phyloP scores from a whole-genome alignment of 1,284 basidiomycete species.

The Malassezia furfur region DNA sequence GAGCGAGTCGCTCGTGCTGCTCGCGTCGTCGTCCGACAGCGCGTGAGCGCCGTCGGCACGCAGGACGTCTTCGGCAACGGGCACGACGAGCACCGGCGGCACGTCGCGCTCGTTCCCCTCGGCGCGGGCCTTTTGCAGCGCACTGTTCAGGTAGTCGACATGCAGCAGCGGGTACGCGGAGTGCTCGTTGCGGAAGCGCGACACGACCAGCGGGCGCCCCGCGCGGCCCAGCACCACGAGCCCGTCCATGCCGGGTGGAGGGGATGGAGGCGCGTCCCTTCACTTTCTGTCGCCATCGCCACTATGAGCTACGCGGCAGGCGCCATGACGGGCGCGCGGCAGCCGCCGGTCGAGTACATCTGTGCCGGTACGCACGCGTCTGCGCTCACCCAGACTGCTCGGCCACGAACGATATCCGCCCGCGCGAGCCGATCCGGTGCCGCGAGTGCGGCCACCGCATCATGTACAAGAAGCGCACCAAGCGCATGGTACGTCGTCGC shows the following conservation, averaged over 20 bases:
- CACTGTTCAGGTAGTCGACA: conserved; percentile 66
- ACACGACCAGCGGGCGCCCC: conserved; percentile 81
- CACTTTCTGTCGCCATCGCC: conserved; percentile 4
- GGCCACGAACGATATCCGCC: conserved; percentile 80
- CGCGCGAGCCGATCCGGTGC: conserved; percentile 90
- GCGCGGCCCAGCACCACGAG: conserved; percentile 74
- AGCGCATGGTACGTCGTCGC: conserved; percentile 65
- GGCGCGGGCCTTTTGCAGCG: not conserved
- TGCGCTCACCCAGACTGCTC: conserved; percentile 68
- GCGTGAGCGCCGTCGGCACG: too few species aligned
- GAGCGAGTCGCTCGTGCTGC: too few species aligned
- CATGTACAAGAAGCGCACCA: conserved; percentile 98
- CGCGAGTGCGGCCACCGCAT: conserved; percentile 94
- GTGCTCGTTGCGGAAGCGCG: conserved; percentile 71
- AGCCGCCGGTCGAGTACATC: conserved; percentile 58
- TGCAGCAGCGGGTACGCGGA: conserved; percentile 72
- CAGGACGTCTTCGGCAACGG: conserved; percentile 2
- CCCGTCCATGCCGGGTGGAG: conserved; percentile 58
- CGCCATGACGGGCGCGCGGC: conserved; percentile 20
- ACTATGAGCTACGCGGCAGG: conserved; percentile 18
- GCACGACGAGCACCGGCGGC: conserved; percentile 11
- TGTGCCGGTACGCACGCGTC: conserved; percentile 66
- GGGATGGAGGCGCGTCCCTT: conserved; percentile 13
- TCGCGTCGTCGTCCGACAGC: too few species aligned
- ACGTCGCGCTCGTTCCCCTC: conserved; percentile 7